Conservation (phyloP, 2,329 filamentous ascomycete genomes). For the Arachnopeziza araneosa region DNA sequence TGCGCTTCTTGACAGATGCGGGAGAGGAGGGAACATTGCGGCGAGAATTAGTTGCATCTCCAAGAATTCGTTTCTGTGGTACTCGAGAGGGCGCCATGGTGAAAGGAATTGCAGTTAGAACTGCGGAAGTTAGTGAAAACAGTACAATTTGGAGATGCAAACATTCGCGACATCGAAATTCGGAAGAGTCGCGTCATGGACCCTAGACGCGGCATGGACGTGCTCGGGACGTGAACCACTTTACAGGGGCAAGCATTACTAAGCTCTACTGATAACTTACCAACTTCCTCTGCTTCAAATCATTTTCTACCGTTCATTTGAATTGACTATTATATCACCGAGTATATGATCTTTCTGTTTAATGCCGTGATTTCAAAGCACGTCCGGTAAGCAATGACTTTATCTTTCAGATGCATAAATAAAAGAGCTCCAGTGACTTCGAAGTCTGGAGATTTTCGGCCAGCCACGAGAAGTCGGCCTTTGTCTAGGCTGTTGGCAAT, state of each 20-base stretch:
- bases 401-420: too few relatives aligned
- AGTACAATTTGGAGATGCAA: neutral
- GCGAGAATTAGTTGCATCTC: slow-evolving; percentile 59
- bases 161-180: neutral
- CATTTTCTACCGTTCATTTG: too few relatives aligned
- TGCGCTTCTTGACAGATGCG: slow-evolving; percentile 66
- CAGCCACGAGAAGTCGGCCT: neutral
- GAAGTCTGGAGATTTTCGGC: neutral
- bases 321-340: too few relatives aligned
- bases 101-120: neutral
- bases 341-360: too few relatives aligned
- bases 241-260: neutral
- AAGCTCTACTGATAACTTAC: too few relatives aligned
- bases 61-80: slow-evolving; percentile 69
- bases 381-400: too few relatives aligned
- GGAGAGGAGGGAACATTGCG: slow-evolving; percentile 56
- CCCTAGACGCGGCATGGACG: neutral
- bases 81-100: slow-evolving; percentile 37
- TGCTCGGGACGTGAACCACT: neutral
- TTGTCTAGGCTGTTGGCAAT: neutral
- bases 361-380: too few relatives aligned
- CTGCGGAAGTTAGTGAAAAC: neutral
- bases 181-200: neutral
- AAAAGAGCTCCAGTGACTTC: too few relatives aligned
- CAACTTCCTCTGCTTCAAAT: too few relatives aligned